Evolutionary conservation across 1,139 yeast species (phyloP).

Genomic region (Yamadazyma diddensiae): DNA sequence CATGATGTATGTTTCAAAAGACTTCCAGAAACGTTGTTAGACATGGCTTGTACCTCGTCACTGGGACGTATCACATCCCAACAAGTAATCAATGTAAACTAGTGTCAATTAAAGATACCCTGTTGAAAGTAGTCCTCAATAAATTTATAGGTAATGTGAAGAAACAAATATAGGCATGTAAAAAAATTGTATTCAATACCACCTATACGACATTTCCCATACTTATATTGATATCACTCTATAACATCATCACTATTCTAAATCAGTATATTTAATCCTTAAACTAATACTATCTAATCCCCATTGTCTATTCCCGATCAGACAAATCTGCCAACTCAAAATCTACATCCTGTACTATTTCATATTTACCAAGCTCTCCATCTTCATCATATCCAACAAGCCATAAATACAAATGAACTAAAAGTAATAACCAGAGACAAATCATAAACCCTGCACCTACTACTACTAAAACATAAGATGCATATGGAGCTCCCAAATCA

Average conservation of each 20-base stretch:
- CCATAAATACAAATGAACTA: slow-evolving; percentile 56
- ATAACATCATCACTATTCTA: too few species aligned
- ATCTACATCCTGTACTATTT: slow-evolving; percentile 23
- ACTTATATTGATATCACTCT: too few species aligned
- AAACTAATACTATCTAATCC: background rate
- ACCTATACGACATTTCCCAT: too few species aligned
- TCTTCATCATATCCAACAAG: slow-evolving; percentile 47
- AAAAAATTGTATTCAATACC: background rate
- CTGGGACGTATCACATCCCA: too few species aligned
- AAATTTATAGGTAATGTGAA: too few species aligned
- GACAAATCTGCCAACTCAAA: slow-evolving; percentile 35
- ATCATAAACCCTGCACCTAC: slow-evolving; percentile 73
- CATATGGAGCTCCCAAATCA: slow-evolving; percentile 77
- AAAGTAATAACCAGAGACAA: slow-evolving; percentile 59
- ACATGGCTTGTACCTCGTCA: too few species aligned
- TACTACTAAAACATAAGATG: slow-evolving; percentile 75
- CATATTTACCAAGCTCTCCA: slow-evolving; percentile 25
- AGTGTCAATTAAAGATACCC: too few species aligned
- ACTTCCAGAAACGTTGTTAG: too few species aligned
- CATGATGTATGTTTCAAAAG: too few species aligned
- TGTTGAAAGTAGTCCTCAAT: too few species aligned
- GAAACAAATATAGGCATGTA: too few species aligned
- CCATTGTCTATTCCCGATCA: background rate
- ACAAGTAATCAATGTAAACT: too few species aligned
- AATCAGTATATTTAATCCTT: background rate